Evolutionary conservation across 768 basidiomycete species (phyloP).

Genomic region (Clavulina sp.): DNA sequence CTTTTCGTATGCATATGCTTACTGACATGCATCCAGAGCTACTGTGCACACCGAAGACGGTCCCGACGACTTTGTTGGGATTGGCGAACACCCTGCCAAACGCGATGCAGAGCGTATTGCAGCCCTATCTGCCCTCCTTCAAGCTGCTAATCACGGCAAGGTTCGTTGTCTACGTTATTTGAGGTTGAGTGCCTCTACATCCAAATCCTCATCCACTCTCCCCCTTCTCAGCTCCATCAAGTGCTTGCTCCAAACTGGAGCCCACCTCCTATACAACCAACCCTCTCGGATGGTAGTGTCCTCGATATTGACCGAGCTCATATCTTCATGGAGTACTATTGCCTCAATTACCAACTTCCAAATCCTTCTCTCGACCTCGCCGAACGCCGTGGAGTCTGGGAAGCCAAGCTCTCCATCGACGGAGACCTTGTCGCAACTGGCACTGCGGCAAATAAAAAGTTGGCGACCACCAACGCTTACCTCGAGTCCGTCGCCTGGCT

Average conservation of each 20-base stretch:
- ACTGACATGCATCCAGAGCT: slow-evolving; percentile 12
- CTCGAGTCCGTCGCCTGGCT: slow-evolving; percentile 80
- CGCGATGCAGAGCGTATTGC: slow-evolving; percentile 62
- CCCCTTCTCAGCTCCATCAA: slow-evolving; percentile 1
- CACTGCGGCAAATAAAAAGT: slow-evolving; percentile 47
- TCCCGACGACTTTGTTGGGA: slow-evolving; percentile 27
- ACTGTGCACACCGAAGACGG: slow-evolving; percentile 16
- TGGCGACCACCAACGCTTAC: slow-evolving; percentile 52
- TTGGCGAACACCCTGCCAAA: slow-evolving; percentile 41
- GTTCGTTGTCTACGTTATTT: slow-evolving; percentile 29
- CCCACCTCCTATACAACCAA: slow-evolving; percentile 1
- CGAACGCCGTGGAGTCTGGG: slow-evolving; percentile 32
- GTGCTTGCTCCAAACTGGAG: background rate
- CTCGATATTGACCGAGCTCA: slow-evolving; percentile 59
- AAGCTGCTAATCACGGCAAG: slow-evolving; percentile 42
- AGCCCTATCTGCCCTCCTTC: slow-evolving; percentile 53
- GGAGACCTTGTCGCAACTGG: slow-evolving; percentile 74
- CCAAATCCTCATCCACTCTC: background rate
- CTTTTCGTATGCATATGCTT: background rate
- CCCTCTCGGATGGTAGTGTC: slow-evolving; percentile 41
- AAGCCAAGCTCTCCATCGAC: slow-evolving; percentile 58
- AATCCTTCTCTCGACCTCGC: slow-evolving; percentile 51
- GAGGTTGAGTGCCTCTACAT: background rate
- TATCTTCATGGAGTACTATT: slow-evolving; percentile 92
- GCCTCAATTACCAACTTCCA: slow-evolving; percentile 54